Evolutionary conservation across 805 yeast genomes (phyloP).

Genomic region (Lachancea lanzarotensis): DNA sequence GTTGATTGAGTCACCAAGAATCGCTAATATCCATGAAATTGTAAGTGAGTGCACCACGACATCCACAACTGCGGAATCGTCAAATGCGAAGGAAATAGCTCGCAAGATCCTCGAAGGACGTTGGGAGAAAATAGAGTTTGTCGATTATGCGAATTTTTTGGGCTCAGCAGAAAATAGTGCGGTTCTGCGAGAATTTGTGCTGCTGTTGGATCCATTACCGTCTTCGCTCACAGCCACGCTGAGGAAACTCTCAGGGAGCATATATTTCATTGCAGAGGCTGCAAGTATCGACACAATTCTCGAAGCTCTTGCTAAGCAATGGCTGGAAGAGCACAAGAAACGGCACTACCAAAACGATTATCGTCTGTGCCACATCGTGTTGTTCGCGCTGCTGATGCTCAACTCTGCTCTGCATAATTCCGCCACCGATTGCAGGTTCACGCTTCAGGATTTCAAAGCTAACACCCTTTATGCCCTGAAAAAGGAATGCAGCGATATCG

Average conservation of each 20-base stretch:
- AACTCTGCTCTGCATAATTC: slow-evolving; percentile 73
- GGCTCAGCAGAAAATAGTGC: slow-evolving; percentile 30
- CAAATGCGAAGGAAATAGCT: slow-evolving; percentile 7
- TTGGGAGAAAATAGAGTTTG: slow-evolving; percentile 32
- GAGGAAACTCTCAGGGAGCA: slow-evolving; percentile 51
- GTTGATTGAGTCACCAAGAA: slow-evolving; percentile 19
- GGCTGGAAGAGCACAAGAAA: slow-evolving; percentile 41
- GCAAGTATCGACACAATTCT: slow-evolving; percentile 72
- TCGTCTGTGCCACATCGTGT: slow-evolving; percentile 60
- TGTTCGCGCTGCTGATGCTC: slow-evolving; percentile 63
- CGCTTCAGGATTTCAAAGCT: slow-evolving; percentile 39
- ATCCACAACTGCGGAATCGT: not conserved
- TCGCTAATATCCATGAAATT: slow-evolving; percentile 16
- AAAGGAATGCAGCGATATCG: slow-evolving; percentile 17
- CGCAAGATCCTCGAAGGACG: slow-evolving; percentile 28
- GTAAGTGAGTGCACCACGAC: slow-evolving; percentile 1
- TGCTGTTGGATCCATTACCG: slow-evolving; percentile 38
- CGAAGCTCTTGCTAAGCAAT: slow-evolving; percentile 59
- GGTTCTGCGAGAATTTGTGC: slow-evolving; percentile 34
- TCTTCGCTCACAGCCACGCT: slow-evolving; percentile 51
- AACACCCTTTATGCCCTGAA: slow-evolving; percentile 46
- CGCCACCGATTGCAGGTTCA: slow-evolving; percentile 32
- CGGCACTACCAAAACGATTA: slow-evolving; percentile 41
- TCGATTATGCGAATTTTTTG: slow-evolving; percentile 37
- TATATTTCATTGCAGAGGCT: slow-evolving; percentile 78